A percentile compares a stretch with the other conserved stretches of the same genome.
phyloP scores from a whole-genome alignment of 257 asterid species.

The Verbena officinalis region DNA sequence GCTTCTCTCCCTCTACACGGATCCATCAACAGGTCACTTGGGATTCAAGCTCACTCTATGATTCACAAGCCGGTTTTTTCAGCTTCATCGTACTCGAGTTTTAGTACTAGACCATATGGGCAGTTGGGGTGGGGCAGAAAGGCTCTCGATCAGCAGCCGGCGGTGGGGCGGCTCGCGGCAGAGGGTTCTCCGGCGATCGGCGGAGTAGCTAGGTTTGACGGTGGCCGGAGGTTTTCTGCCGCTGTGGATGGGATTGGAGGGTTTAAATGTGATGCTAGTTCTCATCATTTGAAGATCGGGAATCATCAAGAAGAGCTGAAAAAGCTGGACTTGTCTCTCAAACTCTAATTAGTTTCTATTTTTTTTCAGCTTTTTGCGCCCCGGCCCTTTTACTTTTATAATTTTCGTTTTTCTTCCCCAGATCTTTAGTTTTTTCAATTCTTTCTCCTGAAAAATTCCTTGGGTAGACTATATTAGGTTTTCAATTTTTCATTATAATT shows the following conservation, averaged over 20 bases:
- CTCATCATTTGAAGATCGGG: slow-evolving; percentile 30
- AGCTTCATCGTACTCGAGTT: background rate
- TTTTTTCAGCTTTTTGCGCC: background rate
- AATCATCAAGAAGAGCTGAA: slow-evolving; percentile 63
- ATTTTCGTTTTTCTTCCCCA: background rate
- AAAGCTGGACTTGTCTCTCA: slow-evolving; percentile 83
- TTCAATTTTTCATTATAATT: too few species aligned
- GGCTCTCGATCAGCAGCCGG: slow-evolving; percentile 62
- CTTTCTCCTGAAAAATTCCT: slow-evolving; percentile 10
- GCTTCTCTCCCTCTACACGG: slow-evolving; percentile 69
- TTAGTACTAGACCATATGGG: slow-evolving; percentile 25
- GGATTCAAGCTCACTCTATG: slow-evolving; percentile 71
- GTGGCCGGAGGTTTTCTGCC: slow-evolving; percentile 42
- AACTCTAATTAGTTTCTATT: slow-evolving; percentile 42
- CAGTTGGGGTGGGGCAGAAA: slow-evolving; percentile 51
- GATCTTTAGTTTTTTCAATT: background rate
- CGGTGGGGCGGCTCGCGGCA: slow-evolving; percentile 47
- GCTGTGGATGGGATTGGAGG: slow-evolving; percentile 45
- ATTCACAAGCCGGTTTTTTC: slow-evolving; percentile 56
- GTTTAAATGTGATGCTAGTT: slow-evolving; percentile 48
- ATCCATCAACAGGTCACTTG: slow-evolving; percentile 52
- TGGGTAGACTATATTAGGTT: slow-evolving; percentile 5
- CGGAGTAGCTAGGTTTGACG: slow-evolving; percentile 60
- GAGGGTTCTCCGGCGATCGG: slow-evolving; percentile 45
- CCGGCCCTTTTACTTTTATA: background rate